Conservation (phyloP, 2,329 filamentous ascomycete genomes). For the Colletotrichum tofieldiae region DNA sequence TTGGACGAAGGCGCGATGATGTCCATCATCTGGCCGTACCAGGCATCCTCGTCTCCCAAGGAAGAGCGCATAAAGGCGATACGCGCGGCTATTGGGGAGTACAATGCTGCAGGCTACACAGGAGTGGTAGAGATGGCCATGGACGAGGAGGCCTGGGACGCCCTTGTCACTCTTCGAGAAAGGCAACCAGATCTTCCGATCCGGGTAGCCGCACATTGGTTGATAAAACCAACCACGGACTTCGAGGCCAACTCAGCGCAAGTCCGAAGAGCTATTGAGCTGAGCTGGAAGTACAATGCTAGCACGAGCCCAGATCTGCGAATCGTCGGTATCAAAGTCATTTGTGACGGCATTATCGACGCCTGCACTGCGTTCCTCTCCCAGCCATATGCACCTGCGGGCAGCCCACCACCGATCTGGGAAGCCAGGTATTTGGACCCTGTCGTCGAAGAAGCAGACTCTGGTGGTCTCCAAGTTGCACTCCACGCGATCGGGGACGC, state of each 20-base stretch:
- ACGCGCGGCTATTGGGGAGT: constrained; percentile 55
- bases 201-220: constrained; percentile 61
- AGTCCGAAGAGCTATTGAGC: constrained; percentile 57
- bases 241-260: constrained; percentile 53
- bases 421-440: constrained; percentile 64
- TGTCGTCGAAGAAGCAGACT: constrained; percentile 69
- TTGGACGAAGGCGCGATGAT: constrained; percentile 59
- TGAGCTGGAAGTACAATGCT: constrained; percentile 54
- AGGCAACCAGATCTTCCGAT: constrained; percentile 49
- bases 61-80: constrained; percentile 57
- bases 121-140: constrained; percentile 65
- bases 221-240: constrained; percentile 55
- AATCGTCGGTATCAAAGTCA: constrained; percentile 75
- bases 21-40: constrained; percentile 59
- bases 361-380: constrained; percentile 74
- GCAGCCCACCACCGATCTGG: constrained; percentile 69
- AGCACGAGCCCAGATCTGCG: constrained; percentile 58
- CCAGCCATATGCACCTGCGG: constrained; percentile 70
- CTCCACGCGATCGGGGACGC: constrained; percentile 77
- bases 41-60: constrained; percentile 54
- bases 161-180: constrained; percentile 48
- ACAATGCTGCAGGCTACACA: constrained; percentile 59
- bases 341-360: constrained; percentile 77
- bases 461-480: constrained; percentile 71
- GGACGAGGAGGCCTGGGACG: constrained; percentile 61